Conservation (phyloP, 2,329 filamentous ascomycete genomes). For the Thelonectria rubi region DNA sequence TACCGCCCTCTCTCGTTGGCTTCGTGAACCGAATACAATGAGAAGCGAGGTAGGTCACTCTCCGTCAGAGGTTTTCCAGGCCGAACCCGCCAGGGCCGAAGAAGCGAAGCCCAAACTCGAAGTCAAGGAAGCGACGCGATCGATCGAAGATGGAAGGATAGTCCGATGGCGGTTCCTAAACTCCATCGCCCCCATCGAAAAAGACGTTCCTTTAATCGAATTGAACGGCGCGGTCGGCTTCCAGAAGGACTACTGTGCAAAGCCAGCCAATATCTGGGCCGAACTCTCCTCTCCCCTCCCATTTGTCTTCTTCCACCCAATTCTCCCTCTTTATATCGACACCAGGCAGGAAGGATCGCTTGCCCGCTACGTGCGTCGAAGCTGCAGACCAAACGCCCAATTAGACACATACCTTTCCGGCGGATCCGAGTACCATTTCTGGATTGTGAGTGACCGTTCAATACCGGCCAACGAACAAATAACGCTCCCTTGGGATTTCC, state of each 20-base stretch:
- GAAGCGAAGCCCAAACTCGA: conserved; percentile 54
- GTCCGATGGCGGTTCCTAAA: conserved; percentile 76
- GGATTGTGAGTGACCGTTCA: conserved; percentile 83
- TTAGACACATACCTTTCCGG: conserved; percentile 87
- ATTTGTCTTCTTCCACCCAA: conserved; percentile 88
- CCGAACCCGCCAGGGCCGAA: conserved; percentile 55
- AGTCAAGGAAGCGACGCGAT: conserved; percentile 58
- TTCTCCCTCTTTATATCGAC: conserved; percentile 91
- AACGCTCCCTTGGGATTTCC: conserved; percentile 75
- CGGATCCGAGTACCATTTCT: conserved; percentile 86
- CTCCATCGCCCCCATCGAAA: conserved; percentile 61
- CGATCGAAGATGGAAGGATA: conserved; percentile 45
- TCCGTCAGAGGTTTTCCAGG: conserved; percentile 73
- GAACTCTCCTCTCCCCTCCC: conserved; percentile 72
- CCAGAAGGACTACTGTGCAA: conserved; percentile 75
- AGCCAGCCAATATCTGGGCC: conserved; percentile 72
- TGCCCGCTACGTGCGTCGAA: conserved; percentile 89
- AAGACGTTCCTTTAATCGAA: conserved; percentile 70
- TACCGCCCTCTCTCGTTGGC: conserved; percentile 79
- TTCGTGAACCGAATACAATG: conserved; percentile 76
- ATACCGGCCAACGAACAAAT: conserved; percentile 73
- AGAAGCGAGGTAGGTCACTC: conserved; percentile 73
- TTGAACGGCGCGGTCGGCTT: conserved; percentile 81
- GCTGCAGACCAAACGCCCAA: conserved; percentile 88
- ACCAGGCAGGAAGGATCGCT: conserved; percentile 86